Evolutionary conservation across 768 basidiomycete species (phyloP).

Genomic region (Gautieria morchelliformis): DNA sequence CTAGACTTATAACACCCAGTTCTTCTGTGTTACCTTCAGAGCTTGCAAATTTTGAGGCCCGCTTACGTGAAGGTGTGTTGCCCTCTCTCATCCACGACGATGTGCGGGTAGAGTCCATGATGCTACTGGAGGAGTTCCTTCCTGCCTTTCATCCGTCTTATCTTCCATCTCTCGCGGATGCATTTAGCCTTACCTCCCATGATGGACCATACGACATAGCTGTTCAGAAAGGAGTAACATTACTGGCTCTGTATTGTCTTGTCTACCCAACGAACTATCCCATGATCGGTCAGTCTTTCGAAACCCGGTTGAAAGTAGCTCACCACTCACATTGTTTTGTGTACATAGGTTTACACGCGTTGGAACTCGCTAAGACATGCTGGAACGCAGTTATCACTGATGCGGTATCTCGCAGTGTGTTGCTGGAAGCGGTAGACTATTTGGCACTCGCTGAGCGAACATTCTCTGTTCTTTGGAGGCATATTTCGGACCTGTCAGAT

Average conservation of each 20-base stretch:
- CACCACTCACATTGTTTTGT: neutral
- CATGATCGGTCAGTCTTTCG: slow-evolving; percentile 52
- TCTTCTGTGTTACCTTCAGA: neutral
- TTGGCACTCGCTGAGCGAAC: neutral
- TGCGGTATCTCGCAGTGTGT: neutral
- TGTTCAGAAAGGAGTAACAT: slow-evolving; percentile 40
- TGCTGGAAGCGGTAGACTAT: neutral
- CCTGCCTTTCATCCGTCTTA: slow-evolving; percentile 47
- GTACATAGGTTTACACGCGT: slow-evolving; percentile 54
- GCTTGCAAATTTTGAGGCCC: neutral
- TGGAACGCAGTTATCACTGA: slow-evolving; percentile 54
- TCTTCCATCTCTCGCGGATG: slow-evolving; percentile 47
- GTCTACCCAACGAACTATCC: slow-evolving; percentile 74
- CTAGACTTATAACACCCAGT: slow-evolving; percentile 19
- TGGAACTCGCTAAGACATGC: slow-evolving; percentile 67
- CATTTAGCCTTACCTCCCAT: slow-evolving; percentile 63
- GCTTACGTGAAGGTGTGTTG: slow-evolving; percentile 31
- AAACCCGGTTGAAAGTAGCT: neutral
- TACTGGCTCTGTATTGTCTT: slow-evolving; percentile 57
- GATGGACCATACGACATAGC: slow-evolving; percentile 49
- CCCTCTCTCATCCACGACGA: slow-evolving; percentile 18
- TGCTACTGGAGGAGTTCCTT: slow-evolving; percentile 31
- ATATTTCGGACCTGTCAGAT: too few relatives aligned
- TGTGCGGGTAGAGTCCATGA: slow-evolving; percentile 12
- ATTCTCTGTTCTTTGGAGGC: neutral